Conservation (phyloP, 768 basidiomycete genomes). For the Boletus vinaceobasis region DNA sequence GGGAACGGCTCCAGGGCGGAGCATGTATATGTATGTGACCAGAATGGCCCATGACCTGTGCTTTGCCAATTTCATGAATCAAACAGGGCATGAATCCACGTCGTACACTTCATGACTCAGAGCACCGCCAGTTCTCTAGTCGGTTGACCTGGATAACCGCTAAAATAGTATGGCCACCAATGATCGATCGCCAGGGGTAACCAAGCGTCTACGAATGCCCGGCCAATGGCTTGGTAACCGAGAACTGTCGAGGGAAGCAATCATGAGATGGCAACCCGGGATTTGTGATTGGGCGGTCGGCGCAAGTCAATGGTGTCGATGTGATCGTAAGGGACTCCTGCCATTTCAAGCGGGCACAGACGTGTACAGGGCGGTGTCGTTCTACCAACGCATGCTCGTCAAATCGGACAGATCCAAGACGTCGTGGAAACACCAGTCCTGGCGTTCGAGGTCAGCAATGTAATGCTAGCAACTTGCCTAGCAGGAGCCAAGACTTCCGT, state of each 20-base stretch:
- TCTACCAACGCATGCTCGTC: constrained; percentile 1
- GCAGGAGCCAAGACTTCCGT: background rate
- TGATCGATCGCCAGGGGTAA: background rate
- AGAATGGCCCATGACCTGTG: background rate
- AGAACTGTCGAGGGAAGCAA: background rate
- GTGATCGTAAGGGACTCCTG: background rate
- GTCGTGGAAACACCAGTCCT: background rate
- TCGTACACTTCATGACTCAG: background rate
- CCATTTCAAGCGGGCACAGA: background rate
- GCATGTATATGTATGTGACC: background rate
- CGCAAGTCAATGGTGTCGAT: background rate
- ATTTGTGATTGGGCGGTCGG: background rate
- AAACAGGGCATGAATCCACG: background rate
- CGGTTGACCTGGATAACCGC: background rate
- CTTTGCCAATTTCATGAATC: background rate
- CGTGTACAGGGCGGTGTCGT: background rate
- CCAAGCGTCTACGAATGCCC: background rate
- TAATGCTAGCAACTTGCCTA: background rate
- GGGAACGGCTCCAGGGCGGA: background rate
- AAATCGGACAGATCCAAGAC: background rate
- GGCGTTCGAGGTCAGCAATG: background rate
- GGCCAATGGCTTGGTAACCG: constrained; percentile 13
- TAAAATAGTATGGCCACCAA: background rate
- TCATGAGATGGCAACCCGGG: background rate
- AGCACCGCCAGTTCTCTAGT: background rate